These are phyloP conservation scores for Pichia nanzhaoensis DNA, from an alignment of 805 yeast genomes.

Conservation along the genomic window DNA sequence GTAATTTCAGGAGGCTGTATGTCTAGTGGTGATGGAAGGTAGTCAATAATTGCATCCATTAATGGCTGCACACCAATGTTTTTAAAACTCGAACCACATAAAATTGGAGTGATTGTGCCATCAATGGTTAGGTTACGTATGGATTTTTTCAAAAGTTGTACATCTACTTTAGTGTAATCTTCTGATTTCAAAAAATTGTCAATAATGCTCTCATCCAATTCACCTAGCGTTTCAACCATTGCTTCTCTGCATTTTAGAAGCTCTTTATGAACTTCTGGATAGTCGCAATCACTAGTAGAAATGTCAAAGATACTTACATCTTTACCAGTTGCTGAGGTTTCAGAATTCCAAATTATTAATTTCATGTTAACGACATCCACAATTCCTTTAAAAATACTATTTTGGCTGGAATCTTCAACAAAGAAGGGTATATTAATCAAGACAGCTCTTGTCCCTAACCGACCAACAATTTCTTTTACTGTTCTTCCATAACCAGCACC, in stretches of 20 bases:
- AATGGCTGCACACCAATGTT: conserved; percentile 95
- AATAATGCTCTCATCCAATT: conserved; percentile 69
- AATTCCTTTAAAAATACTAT: conserved; percentile 54
- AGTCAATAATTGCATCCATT: conserved; percentile 72
- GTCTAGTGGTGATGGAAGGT: conserved; percentile 78
- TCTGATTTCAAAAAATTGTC: conserved; percentile 73
- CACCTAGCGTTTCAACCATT: conserved; percentile 77
- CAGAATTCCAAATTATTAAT: conserved; percentile 44
- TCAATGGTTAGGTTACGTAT: conserved; percentile 57
- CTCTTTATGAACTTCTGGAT: conserved; percentile 39
- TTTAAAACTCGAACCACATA: conserved; percentile 88
- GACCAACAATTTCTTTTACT: conserved; percentile 72
- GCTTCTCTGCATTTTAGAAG: conserved; percentile 59
- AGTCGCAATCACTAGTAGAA: conserved; percentile 19
- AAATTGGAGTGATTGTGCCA: conserved; percentile 61
- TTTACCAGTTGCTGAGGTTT: conserved; percentile 38
- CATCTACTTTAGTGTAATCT: conserved; percentile 53
- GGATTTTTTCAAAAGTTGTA: conserved; percentile 45
- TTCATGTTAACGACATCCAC: conserved; percentile 66
- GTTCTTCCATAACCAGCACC: conserved; percentile 95
- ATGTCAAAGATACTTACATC: conserved; percentile 42
- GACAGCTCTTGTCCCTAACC: conserved; percentile 67
- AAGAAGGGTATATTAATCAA: conserved; percentile 76
- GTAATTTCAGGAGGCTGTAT: conserved; percentile 47
- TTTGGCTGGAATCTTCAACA: conserved; percentile 34